Evolutionary conservation across 768 basidiomycete species (phyloP), one percentile per base, ranked within the genome.

Genomic region (Crassisporium funariophilum): DNA sequence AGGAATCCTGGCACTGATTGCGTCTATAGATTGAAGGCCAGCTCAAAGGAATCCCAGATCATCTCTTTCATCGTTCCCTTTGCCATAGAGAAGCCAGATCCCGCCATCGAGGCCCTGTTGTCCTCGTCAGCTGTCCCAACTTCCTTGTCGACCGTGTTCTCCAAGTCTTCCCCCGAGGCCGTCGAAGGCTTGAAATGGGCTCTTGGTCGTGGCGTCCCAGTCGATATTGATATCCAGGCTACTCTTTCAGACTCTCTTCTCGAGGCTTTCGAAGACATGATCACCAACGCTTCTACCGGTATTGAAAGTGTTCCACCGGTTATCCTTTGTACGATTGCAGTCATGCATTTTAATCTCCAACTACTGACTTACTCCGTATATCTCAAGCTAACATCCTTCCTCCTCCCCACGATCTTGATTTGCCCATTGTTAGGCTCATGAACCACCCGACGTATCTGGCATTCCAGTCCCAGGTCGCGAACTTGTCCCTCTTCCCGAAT

Each of bases 381-480:
- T 36, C 27, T 40, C 36, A 60, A 93, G 91, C 85, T 42, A 91
- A 89, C 61, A 66, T 89, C 33, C 74, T 93, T 8, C 91, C 89
- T 35, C 91, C 91, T 27, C 86, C 90, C 1, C 80, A 87, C 54
- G 82, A 83, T 54, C 73, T 88, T 27, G 69, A 78, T 41, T 62
- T 86, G 35, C 86, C 89, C 1, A 84, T 89, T 48, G 86, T 90
- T 31, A 83, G 86, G 64, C 71, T 91, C 62, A 84, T 91, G 75
- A 86, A 81, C 38, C 86, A 91, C 57, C 83, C 87, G 2, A 75
- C 76, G 0, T 92, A 91, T 60, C 73, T 75, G 21, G 76, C 79
- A 37, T 93, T 86, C 64, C 87, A 91, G 58, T 71, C 82, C 3
- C 85, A 84, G 50, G 74, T 78, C 8, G 87, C 88, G 1, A 74